These are phyloP conservation scores for Seiridium cupressi DNA, from an alignment of 2,329 filamentous ascomycete genomes.

Conservation along the genomic window DNA sequence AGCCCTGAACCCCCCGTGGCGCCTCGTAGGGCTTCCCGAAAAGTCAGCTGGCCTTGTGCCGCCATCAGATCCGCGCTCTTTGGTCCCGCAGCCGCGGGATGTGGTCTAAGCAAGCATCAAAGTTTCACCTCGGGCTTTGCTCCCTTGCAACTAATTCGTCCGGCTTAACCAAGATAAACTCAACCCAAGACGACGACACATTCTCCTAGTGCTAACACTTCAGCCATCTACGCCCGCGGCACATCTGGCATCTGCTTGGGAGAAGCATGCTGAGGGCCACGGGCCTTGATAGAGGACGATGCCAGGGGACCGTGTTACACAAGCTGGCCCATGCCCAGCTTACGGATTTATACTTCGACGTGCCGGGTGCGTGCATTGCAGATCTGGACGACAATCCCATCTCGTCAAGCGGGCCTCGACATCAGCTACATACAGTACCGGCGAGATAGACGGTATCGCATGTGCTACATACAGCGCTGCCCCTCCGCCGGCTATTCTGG, in stretches of 20 bases:
- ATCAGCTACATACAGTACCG: too few relatives aligned
- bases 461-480: too few relatives aligned
- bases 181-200: not conserved
- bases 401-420: too few relatives aligned
- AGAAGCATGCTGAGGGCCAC: not conserved
- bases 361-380: too few relatives aligned
- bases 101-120: not conserved
- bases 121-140: not conserved
- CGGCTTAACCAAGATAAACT: not conserved
- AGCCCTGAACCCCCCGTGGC: not conserved
- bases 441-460: too few relatives aligned
- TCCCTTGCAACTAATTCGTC: not conserved
- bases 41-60: not conserved
- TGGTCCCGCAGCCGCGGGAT: not conserved
- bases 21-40: constrained; percentile 2
- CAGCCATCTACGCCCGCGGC: not conserved
- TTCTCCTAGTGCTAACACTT: not conserved
- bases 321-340: too few relatives aligned
- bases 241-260: not conserved
- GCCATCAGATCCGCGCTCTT: not conserved
- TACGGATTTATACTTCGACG: too few relatives aligned
- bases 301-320: too few relatives aligned
- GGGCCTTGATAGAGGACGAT: too few relatives aligned
- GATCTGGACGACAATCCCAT: too few relatives aligned
- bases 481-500: too few relatives aligned